Conservation (phyloP, 1,284 basidiomycete genomes). For the Marasmius fiardii region DNA sequence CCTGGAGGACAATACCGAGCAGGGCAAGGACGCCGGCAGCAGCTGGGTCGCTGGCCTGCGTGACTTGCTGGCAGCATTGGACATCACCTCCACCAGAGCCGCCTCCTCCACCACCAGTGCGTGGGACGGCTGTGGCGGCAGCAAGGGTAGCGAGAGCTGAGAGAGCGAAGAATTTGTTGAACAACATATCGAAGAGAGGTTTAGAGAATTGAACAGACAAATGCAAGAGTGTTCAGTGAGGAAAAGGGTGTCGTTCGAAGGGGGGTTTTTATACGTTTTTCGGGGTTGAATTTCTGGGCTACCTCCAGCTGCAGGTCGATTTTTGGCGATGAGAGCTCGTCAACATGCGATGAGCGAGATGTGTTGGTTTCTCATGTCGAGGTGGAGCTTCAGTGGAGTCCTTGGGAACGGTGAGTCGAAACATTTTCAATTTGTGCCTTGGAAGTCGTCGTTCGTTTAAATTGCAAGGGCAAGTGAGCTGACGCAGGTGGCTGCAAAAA, state of each 20-base stretch:
- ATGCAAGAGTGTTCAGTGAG: not conserved
- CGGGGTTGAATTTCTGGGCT: not conserved
- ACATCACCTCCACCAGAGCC: too few species aligned
- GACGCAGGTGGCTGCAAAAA: slow-evolving; percentile 2
- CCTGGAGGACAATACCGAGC: not conserved
- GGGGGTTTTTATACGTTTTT: not conserved
- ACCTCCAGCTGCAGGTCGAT: too few species aligned
- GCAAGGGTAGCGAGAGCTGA: not conserved
- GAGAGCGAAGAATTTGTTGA: not conserved
- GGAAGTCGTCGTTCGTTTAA: too few species aligned
- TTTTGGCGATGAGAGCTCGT: too few species aligned
- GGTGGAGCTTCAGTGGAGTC: too few species aligned
- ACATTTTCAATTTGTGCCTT: too few species aligned
- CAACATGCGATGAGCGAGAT: too few species aligned
- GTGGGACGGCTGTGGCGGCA: not conserved
- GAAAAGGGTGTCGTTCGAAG: not conserved
- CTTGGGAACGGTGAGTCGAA: too few species aligned
- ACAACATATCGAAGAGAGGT: not conserved
- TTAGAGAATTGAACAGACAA: not conserved
- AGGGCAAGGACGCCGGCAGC: not conserved
- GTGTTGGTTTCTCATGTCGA: too few species aligned
- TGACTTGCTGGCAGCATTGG: not conserved
- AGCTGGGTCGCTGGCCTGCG: not conserved
- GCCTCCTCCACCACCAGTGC: not conserved
- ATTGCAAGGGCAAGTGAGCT: too few species aligned